Conservation (phyloP, 495 filamentous ascomycete genomes). For the Lophiostoma macrostomum region DNA sequence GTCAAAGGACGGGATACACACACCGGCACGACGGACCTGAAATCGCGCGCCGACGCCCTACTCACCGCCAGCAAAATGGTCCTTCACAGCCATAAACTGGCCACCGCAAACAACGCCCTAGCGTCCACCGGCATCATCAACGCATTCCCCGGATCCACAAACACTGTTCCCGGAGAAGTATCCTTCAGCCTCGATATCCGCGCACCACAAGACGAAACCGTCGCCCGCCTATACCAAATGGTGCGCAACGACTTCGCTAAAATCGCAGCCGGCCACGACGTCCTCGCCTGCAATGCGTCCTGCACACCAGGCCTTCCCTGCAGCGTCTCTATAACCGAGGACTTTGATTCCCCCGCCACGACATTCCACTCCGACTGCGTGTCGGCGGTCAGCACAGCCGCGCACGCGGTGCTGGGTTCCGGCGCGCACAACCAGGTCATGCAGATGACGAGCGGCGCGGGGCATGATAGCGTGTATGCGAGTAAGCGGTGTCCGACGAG, state of each 20-base stretch:
- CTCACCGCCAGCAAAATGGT: slow-evolving; percentile 69
- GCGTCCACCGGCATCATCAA: slow-evolving; percentile 72
- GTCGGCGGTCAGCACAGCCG: slow-evolving; percentile 59
- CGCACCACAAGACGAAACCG: slow-evolving; percentile 54
- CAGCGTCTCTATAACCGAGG: slow-evolving; percentile 55
- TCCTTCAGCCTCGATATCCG: slow-evolving; percentile 72
- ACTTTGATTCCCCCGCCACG: slow-evolving; percentile 63
- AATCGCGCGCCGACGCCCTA: slow-evolving; percentile 59
- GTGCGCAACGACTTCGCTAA: slow-evolving; percentile 54
- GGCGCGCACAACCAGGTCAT: slow-evolving; percentile 43
- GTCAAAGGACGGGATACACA: slow-evolving; percentile 67
- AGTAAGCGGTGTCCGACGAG: slow-evolving; percentile 58
- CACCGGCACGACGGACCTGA: slow-evolving; percentile 71
- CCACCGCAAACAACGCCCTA: slow-evolving; percentile 54
- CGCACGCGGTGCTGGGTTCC: slow-evolving; percentile 51
- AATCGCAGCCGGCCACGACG: slow-evolving; percentile 55
- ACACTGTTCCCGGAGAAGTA: slow-evolving; percentile 70
- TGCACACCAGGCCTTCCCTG: slow-evolving; percentile 53
- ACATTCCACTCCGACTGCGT: slow-evolving; percentile 72
- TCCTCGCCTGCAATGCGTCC: slow-evolving; percentile 40
- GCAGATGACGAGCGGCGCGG: slow-evolving; percentile 54
- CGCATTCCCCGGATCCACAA: slow-evolving; percentile 64
- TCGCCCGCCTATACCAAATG: slow-evolving; percentile 55
- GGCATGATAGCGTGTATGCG: slow-evolving; percentile 64
- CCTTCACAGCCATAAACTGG: slow-evolving; percentile 60